Percentiles rank a stretch among this genome's conserved stretches.
These are phyloP conservation scores for Paramecium pentaurelia DNA, from an alignment of 73 alveolate genomes.

Conservation along the genomic window DNA sequence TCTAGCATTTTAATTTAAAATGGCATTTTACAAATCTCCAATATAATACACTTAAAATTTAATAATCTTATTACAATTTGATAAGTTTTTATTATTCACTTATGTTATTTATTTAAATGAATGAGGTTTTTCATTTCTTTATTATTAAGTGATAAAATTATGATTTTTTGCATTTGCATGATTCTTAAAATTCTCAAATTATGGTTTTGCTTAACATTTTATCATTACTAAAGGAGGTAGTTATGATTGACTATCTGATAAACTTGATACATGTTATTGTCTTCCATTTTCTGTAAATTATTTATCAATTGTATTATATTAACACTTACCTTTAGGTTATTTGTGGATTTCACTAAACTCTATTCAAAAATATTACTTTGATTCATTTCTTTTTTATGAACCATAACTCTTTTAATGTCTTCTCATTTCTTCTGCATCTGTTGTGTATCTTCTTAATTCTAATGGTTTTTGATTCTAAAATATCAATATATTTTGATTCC, in stretches of 20 bases:
- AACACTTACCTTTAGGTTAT: background rate
- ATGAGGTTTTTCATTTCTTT: background rate
- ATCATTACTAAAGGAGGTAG: background rate
- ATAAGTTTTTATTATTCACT: background rate
- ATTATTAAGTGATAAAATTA: background rate
- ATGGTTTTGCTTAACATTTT: background rate
- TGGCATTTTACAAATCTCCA: background rate
- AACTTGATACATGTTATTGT: background rate
- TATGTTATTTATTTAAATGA: background rate
- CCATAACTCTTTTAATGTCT: background rate
- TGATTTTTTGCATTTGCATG: background rate
- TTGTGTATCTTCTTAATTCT: background rate
- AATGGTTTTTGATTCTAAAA: background rate
- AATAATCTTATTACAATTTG: background rate
- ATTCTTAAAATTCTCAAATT: background rate
- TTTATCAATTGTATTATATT: background rate
- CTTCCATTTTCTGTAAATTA: background rate
- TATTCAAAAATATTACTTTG: background rate
- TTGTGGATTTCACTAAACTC: background rate
- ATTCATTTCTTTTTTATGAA: background rate
- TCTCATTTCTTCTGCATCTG: background rate
- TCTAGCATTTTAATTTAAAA: background rate
- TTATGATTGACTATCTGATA: background rate
- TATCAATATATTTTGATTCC: background rate
- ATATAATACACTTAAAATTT: background rate